phyloP scores from a whole-genome alignment of 164 flowering plant species.

The Tetracentron sinense region DNA sequence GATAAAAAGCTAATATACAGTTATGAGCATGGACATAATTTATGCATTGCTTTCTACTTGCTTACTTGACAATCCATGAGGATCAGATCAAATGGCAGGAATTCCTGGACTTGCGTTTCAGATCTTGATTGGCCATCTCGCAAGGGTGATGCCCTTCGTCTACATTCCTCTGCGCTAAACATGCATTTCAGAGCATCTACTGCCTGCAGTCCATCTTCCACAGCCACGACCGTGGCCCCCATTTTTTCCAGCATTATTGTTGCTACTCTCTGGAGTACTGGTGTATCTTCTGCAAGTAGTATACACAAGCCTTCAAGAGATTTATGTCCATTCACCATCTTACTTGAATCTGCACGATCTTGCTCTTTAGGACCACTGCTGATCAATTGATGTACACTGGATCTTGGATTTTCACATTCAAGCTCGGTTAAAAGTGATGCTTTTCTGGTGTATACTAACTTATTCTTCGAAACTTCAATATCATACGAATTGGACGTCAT shows the following conservation, averaged over 20 bases:
- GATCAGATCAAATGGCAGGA: constrained; percentile 63
- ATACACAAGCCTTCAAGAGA: constrained; percentile 69
- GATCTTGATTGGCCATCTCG: constrained; percentile 22
- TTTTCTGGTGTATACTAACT: constrained; percentile 10
- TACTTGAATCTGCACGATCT: constrained; percentile 18
- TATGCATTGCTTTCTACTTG: constrained; percentile 3
- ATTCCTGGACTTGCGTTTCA: constrained; percentile 25
- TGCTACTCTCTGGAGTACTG: constrained; percentile 87
- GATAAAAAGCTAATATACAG: too few relatives aligned
- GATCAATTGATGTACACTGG: constrained; percentile 10
- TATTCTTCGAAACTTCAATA: too few relatives aligned
- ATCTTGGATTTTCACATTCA: constrained; percentile 12
- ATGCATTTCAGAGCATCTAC: constrained; percentile 64
- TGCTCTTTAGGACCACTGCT: constrained; percentile 22
- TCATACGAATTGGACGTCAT: too few relatives aligned
- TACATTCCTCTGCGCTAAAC: constrained; percentile 27
- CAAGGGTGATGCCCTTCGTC: constrained; percentile 18
- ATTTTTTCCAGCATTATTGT: constrained; percentile 89
- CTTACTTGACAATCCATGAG: constrained; percentile 98
- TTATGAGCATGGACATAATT: too few relatives aligned
- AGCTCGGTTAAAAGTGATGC: constrained; percentile 10
- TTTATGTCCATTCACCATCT: constrained; percentile 30
- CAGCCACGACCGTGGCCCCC: constrained; percentile 77
- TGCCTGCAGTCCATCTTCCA: constrained; percentile 91
- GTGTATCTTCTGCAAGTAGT: constrained; percentile 94